phyloP scores from a whole-genome alignment of 495 filamentous ascomycete genomes.

The Geoglossum glabrum region DNA sequence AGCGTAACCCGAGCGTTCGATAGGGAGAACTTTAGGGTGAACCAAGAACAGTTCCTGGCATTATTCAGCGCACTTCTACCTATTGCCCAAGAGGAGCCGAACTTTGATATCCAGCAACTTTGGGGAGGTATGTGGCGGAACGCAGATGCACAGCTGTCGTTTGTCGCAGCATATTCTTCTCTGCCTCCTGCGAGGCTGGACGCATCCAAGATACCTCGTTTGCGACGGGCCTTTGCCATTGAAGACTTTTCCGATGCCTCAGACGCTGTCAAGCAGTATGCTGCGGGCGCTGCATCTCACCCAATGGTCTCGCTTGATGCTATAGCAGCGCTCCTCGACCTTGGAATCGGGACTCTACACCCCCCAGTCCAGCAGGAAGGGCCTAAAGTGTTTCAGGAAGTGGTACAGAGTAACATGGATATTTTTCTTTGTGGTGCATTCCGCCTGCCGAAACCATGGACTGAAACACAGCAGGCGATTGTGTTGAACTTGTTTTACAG shows the following conservation, averaged over 20 bases:
- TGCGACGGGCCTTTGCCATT: conserved; percentile 55
- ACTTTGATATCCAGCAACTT: conserved; percentile 57
- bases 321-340: conserved; percentile 58
- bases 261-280: conserved; percentile 44
- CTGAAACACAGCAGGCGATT: conserved; percentile 37
- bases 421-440: conserved; percentile 66
- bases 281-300: conserved; percentile 56
- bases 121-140: conserved; percentile 88
- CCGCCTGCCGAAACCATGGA: conserved; percentile 45
- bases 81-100: conserved; percentile 38
- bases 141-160: conserved; percentile 69
- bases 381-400: conserved; percentile 42
- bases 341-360: conserved; percentile 39
- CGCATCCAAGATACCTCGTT: conserved; percentile 56
- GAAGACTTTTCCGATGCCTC: conserved; percentile 58
- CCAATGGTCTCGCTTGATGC: conserved; percentile 79
- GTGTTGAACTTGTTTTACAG: conserved; percentile 38
- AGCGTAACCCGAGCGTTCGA: conserved; percentile 68
- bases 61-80: conserved; percentile 58
- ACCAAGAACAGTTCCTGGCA: conserved; percentile 56
- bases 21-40: conserved; percentile 52
- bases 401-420: conserved; percentile 46
- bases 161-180: conserved; percentile 62
- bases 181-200: conserved; percentile 53
- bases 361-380: conserved; percentile 46